These are phyloP conservation scores for Phytophthora podocarpi DNA, from an alignment of 352 stramenopile genomes.

Conservation along the genomic window DNA sequence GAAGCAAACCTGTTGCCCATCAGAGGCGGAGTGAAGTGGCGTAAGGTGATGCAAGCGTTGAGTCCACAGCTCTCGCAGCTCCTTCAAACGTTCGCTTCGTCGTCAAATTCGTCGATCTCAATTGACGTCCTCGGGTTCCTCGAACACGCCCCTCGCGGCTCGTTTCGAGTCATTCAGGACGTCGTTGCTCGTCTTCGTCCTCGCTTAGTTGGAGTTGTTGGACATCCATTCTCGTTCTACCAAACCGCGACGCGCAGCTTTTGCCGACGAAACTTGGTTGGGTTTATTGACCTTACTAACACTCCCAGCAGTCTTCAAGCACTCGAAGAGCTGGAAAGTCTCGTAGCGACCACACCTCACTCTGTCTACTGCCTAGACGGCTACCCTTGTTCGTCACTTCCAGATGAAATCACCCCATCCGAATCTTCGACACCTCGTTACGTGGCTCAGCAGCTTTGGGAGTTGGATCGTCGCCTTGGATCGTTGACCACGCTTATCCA, in stretches of 20 bases:
- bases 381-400: constrained; percentile 42
- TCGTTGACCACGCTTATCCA: constrained; percentile 37
- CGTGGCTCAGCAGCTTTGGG: constrained; percentile 50
- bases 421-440: constrained; percentile 34
- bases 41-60: constrained; percentile 32
- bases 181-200: constrained; percentile 31
- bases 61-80: constrained; percentile 39
- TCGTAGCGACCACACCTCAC: constrained; percentile 30
- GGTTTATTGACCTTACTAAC: constrained; percentile 32
- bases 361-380: constrained; percentile 44
- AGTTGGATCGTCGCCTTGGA: constrained; percentile 38
- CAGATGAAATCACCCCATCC: constrained; percentile 5
- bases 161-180: constrained; percentile 20
- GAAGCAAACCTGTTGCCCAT: constrained; percentile 12
- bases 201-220: constrained; percentile 38
- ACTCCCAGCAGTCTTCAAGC: constrained; percentile 24
- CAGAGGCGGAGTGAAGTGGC: constrained; percentile 23
- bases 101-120: constrained; percentile 23
- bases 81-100: constrained; percentile 27
- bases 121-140: constrained; percentile 33
- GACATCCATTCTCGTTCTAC: constrained; percentile 60
- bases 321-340: constrained; percentile 23
- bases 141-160: constrained; percentile 17
- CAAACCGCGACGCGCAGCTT: constrained; percentile 18
- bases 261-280: constrained; percentile 32